A percentile compares a stretch with the other conserved stretches of the same genome.
Conservation (phyloP, 2,329 filamentous ascomycete species). For the Lomentospora prolificans region DNA sequence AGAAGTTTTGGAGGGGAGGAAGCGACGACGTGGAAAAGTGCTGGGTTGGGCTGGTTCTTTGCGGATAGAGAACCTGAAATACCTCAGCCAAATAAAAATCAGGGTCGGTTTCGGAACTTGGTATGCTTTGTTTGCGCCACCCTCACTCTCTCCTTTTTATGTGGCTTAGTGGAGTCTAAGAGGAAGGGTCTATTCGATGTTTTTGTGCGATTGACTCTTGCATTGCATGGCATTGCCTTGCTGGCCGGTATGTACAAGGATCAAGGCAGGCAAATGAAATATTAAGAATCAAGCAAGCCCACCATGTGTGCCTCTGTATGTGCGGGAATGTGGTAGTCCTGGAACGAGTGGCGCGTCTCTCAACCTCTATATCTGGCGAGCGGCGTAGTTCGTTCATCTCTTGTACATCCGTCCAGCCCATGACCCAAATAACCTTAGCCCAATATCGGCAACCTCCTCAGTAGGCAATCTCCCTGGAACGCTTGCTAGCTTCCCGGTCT, state of each 20-base stretch:
- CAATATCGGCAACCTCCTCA: too few species aligned
- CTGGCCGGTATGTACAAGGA: slow-evolving; percentile 8
- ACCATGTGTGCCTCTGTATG: neutral
- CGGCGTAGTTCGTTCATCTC: too few species aligned
- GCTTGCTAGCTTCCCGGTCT: too few species aligned
- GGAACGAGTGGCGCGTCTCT: too few species aligned
- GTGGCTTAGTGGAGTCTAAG: slow-evolving; percentile 5
- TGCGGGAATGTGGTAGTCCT: too few species aligned
- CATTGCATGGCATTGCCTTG: slow-evolving; percentile 8
- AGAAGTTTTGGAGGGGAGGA: slow-evolving; percentile 12
- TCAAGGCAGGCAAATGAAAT: slow-evolving; percentile 7
- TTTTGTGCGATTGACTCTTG: slow-evolving; percentile 1
- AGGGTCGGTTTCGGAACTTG: neutral
- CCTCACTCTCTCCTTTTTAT: slow-evolving; percentile 1
- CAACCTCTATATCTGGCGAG: too few species aligned
- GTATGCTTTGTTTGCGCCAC: slow-evolving; percentile 1
- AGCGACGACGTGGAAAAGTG: slow-evolving; percentile 12
- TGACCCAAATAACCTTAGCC: too few species aligned
- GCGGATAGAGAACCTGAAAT: neutral
- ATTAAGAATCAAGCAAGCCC: slow-evolving; percentile 3
- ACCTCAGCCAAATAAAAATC: neutral
- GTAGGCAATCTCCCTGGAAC: too few species aligned
- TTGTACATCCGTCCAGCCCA: too few species aligned
- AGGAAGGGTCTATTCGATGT: slow-evolving; percentile 4
- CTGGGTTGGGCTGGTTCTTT: slow-evolving; percentile 16